These are phyloP conservation scores for Ramaria rubella DNA, from an alignment of 768 basidiomycete species.

Conservation along the genomic window DNA sequence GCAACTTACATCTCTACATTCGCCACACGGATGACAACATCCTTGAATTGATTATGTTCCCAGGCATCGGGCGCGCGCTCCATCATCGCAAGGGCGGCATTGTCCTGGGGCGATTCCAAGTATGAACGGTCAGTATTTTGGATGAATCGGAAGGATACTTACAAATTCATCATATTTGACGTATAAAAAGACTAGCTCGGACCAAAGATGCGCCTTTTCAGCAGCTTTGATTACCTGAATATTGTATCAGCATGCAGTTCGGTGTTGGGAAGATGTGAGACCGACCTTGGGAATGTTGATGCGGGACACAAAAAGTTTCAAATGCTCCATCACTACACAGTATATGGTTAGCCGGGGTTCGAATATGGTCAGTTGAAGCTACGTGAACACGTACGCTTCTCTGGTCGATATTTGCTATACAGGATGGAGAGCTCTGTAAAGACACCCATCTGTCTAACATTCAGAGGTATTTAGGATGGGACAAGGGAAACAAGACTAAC, in stretches of 20 bases:
- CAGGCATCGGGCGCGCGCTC: slow-evolving; percentile 97
- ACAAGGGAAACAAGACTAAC: slow-evolving; percentile 30
- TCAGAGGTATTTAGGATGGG: slow-evolving; percentile 4
- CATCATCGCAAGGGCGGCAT: slow-evolving; percentile 97
- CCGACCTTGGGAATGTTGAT: slow-evolving; percentile 94
- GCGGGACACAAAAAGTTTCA: slow-evolving; percentile 90
- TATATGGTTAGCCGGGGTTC: slow-evolving; percentile 9
- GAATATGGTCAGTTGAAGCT: slow-evolving; percentile 7
- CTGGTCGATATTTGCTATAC: slow-evolving; percentile 92
- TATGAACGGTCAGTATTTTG: background rate
- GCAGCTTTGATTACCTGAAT: slow-evolving; percentile 83
- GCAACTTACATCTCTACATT: slow-evolving; percentile 87
- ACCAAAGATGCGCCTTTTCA: slow-evolving; percentile 96
- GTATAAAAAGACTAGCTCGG: slow-evolving; percentile 96
- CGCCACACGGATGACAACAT: slow-evolving; percentile 90
- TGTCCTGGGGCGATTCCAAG: slow-evolving; percentile 50
- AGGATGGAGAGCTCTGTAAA: slow-evolving; percentile 92
- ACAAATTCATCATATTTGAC: slow-evolving; percentile 97
- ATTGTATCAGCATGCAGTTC: background rate
- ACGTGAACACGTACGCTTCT: slow-evolving; percentile 63
- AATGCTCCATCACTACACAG: slow-evolving; percentile 87
- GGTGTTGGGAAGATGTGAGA: background rate
- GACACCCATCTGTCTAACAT: slow-evolving; percentile 72
- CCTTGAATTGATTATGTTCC: slow-evolving; percentile 99
- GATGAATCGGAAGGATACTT: slow-evolving; percentile 25